Evolutionary conservation across 768 basidiomycete genomes (phyloP).

Genomic region (Kwoniella pini): DNA sequence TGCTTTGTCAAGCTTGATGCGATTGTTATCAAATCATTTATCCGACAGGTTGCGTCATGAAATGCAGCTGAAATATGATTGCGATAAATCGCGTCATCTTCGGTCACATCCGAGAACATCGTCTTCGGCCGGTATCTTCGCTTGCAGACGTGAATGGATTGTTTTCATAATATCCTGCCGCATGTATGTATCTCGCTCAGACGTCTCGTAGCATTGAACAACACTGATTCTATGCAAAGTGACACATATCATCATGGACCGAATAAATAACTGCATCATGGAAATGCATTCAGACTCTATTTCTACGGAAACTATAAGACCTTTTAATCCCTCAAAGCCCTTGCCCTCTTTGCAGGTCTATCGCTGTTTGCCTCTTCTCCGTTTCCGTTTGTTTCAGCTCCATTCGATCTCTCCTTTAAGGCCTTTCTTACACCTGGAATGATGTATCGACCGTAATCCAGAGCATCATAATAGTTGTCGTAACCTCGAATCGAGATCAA

Average conservation of each 20-base stretch:
- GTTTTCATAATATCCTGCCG: too few species aligned
- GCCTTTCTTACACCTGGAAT: constrained; percentile 30
- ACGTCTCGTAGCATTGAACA: too few species aligned
- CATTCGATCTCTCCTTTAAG: constrained; percentile 23
- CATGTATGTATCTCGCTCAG: too few species aligned
- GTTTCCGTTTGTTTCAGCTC: constrained; percentile 2
- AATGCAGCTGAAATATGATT: neutral
- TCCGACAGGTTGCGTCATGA: neutral
- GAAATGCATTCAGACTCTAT: too few species aligned
- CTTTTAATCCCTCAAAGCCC: constrained; percentile 16
- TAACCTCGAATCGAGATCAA: constrained; percentile 41
- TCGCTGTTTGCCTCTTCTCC: constrained; percentile 7
- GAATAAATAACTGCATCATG: neutral
- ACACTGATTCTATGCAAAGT: neutral
- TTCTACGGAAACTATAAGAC: too few species aligned
- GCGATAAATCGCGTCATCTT: constrained; percentile 21
- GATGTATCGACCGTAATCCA: constrained; percentile 43
- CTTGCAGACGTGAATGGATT: neutral
- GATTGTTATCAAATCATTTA: neutral
- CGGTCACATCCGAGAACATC: constrained; percentile 9
- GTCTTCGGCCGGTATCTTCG: constrained; percentile 9
- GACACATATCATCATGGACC: neutral
- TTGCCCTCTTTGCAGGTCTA: constrained; percentile 12
- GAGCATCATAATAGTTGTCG: constrained; percentile 41
- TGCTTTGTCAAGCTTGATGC: neutral